Evolutionary conservation across 805 yeast species (phyloP), one percentile per base, ranked within the genome.

Genomic region (Yarrowia bubula): DNA sequence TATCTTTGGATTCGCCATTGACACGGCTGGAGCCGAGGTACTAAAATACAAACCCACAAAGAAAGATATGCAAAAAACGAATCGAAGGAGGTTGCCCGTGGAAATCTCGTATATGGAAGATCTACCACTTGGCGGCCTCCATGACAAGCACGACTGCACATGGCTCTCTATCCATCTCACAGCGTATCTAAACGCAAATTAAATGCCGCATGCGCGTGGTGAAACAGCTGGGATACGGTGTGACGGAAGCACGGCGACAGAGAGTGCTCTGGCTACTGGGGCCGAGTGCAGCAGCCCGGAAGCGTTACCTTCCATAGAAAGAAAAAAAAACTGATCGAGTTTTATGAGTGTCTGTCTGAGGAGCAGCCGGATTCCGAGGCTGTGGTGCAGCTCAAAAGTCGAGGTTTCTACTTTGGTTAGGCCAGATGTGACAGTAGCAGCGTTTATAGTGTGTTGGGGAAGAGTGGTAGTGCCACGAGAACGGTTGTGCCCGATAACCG

Each of bases 181-280:
- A 14, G 58, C 35, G 43, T 22, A 51, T 51, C 18, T 43, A 51
- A 51, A 51, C 13, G 58, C 58, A 51, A 51, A 37, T 51, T 51
- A 51, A 51, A 51, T 51, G 58, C 58, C 58, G 58, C 58, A 51
- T 51, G 58, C 58, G 58, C 28, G 18, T 51, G 58, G 58, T 51
- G 58, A 51, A 51, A 51, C 58, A 51, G 42, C 33, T 38, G 55
- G 18, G 39, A 48, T 48, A 48, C 55, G 55, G 55, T 8, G 41
- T 18, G 15, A 51, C 42, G 57, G 42, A 50, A 33, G 41, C 55
- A 48, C 41, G 39, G 41, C 41, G 41, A 48, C 31, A 31, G 51
- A n/a, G n/a, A 13, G 11, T 9, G 11, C 14, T n/a, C 28, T 17
- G 31, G 28, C 28, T 22, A 22, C 28, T 22, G 28, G 28, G 28